These are phyloP conservation scores for Fraxinus ornus DNA, from an alignment of 305 asterid species.

Conservation along the genomic window DNA sequence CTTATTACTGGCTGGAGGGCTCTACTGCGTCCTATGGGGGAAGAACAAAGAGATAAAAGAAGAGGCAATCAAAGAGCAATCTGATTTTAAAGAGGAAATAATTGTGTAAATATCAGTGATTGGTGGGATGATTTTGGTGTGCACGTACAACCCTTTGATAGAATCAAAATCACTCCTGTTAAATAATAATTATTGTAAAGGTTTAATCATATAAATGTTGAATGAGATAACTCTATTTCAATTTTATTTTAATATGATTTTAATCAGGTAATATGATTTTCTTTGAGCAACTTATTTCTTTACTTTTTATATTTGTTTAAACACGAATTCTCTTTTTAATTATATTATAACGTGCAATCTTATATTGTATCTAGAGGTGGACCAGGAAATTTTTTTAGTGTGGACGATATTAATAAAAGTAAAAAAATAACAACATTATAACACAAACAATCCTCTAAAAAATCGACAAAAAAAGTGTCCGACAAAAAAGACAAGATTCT, in stretches of 20 bases:
- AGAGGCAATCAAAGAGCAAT: slow-evolving; percentile 22
- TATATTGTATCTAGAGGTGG: no score
- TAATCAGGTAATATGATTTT: not conserved
- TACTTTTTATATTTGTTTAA: no score
- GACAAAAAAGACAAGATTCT: not conserved
- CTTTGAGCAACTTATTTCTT: no score
- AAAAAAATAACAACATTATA: no score
- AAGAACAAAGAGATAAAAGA: slow-evolving; percentile 44
- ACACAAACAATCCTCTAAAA: not conserved
- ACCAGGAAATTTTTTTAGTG: no score
- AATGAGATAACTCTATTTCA: not conserved
- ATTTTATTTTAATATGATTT: not conserved
- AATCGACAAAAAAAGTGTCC: not conserved
- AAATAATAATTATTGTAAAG: not conserved
- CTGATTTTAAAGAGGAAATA: slow-evolving; percentile 29
- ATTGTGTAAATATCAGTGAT: slow-evolving; percentile 27
- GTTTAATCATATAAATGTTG: not conserved
- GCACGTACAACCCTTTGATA: no score
- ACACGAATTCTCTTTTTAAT: no score
- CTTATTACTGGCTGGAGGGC: slow-evolving; percentile 50
- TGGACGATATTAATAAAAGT: no score
- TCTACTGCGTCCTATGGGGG: slow-evolving; percentile 69
- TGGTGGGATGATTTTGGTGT: slow-evolving; percentile 2
- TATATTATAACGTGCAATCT: no score
- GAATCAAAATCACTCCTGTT: not conserved